Percentiles rank a stretch among this genome's conserved stretches.
Evolutionary conservation across 192 early-diverging fungal genomes (phyloP).

Genomic region (Lobosporangium transversale): DNA sequence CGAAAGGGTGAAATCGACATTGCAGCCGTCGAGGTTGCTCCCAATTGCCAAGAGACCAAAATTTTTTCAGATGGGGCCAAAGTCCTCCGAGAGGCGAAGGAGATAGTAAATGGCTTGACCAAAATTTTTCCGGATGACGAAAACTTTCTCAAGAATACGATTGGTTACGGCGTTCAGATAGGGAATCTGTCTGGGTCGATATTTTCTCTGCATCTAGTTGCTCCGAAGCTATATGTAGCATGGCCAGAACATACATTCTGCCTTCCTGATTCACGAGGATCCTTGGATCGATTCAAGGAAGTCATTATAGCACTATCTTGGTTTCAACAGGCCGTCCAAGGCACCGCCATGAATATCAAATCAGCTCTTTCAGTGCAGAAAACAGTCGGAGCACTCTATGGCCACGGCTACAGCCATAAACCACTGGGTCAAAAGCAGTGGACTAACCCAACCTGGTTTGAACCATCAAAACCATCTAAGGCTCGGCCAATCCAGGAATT

Average conservation of each 20-base stretch:
- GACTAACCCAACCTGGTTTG: conserved; percentile 7
- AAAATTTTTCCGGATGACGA: too few relatives aligned
- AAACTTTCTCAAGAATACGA: too few relatives aligned
- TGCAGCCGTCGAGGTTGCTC: neutral
- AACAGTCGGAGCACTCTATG: conserved; percentile 4
- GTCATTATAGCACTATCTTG: neutral
- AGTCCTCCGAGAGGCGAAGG: neutral
- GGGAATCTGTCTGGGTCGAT: too few relatives aligned
- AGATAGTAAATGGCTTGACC: too few relatives aligned
- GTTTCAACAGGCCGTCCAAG: neutral
- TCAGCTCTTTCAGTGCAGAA: neutral
- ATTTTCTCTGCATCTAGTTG: neutral
- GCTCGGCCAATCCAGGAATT: conserved; percentile 5
- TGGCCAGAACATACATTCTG: conserved; percentile 5
- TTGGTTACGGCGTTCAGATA: too few relatives aligned
- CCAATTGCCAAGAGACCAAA: neutral
- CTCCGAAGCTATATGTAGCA: neutral
- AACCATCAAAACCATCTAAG: conserved; percentile 1
- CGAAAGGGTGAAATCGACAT: neutral
- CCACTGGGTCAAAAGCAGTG: conserved; percentile 5
- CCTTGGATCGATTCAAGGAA: conserved; percentile 1
- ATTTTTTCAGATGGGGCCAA: neutral
- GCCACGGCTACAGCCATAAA: neutral
- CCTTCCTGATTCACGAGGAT: conserved; percentile 7
- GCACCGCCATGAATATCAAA: conserved; percentile 2